Percentiles rank a stretch among this genome's conserved stretches.
These are phyloP conservation scores for Claviceps sp. DNA, from an alignment of 2,329 filamentous ascomycete genomes.

Conservation along the genomic window DNA sequence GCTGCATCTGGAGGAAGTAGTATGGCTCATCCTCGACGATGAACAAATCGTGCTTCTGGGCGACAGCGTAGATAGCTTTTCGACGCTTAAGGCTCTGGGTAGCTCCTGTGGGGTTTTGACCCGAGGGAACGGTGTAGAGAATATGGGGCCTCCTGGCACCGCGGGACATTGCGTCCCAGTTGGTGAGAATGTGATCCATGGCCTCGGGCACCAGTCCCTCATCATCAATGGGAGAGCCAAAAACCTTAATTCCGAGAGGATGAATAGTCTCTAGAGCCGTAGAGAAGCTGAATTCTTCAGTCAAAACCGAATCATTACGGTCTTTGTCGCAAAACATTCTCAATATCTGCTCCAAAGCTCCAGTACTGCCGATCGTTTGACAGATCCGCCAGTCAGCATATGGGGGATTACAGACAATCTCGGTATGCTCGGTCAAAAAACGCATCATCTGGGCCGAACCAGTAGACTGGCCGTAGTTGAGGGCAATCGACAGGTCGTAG, in stretches of 20 bases:
- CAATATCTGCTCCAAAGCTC: slow-evolving; percentile 68
- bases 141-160: slow-evolving; percentile 38
- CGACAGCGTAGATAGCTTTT: slow-evolving; percentile 60
- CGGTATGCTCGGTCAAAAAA: slow-evolving; percentile 89
- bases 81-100: slow-evolving; percentile 59
- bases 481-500: slow-evolving; percentile 69
- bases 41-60: slow-evolving; percentile 71
- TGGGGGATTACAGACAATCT: slow-evolving; percentile 74
- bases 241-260: slow-evolving; percentile 37
- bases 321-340: slow-evolving; percentile 63
- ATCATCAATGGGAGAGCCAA: slow-evolving; percentile 38
- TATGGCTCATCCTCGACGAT: slow-evolving; percentile 92
- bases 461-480: slow-evolving; percentile 86
- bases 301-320: slow-evolving; percentile 64
- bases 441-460: slow-evolving; percentile 79
- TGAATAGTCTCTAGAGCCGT: slow-evolving; percentile 48
- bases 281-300: slow-evolving; percentile 85
- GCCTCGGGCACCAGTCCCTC: slow-evolving; percentile 37
- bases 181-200: slow-evolving; percentile 36
- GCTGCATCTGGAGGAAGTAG: slow-evolving; percentile 83
- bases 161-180: slow-evolving; percentile 33
- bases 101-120: slow-evolving; percentile 83
- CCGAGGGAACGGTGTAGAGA: slow-evolving; percentile 53
- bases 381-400: slow-evolving; percentile 84
- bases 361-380: slow-evolving; percentile 76